Base-by-base conservation (phyloP, 768 basidiomycete genomes). In the Pisolithus orientalis region DNA sequence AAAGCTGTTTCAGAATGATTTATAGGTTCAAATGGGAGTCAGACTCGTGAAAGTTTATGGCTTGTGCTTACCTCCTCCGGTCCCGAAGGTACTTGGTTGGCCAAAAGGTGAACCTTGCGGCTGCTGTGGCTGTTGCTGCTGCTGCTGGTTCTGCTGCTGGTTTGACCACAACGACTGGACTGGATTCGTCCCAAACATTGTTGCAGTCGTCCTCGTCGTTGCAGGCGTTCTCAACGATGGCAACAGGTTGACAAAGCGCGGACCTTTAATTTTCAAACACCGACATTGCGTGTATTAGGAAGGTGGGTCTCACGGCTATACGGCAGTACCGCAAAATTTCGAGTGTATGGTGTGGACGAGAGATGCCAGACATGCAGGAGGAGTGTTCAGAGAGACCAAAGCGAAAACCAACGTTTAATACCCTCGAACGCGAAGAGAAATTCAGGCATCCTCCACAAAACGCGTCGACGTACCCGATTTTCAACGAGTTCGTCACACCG, bases 401-500 rank as follows among this genome's bases (percentile, higher is more conserved):
- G 54, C 71, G 66, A 57, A 70, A 53, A 44, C 76, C 78, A 14
- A 88, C 87, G 0, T 97, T 95, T 66, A 79, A 85, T 64, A 95
- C 94, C 4, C 77, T 94, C 47, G 75, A 75, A 28, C 80, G 94
- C 51, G 93, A 96, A 72, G 72, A 81, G 6, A 67, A 76, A 4
- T 96, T 96, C 71, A 78, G 80, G 67, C 75, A 83, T 52, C 96
- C 95, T 0, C 77, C 87, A 27, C 75, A 77, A 58, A 70, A 80
- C 39, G 80, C 80, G 21, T 79, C 87, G 24, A 82, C 84, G 11
- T 82, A 90, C 57, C 82, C 83, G 17, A 88, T 89, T 49, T 76
- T 98, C 54, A 91, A 96, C 59, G 90, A 95, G 70, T 90, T 97
- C 61, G 92, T 97, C 50, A 74, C 82, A 24, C 95, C 96, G 6